A percentile compares a stretch with the other conserved stretches of the same genome.
phyloP scores from a whole-genome alignment of 2,329 filamentous ascomycete genomes.

The Coniochaeta ligniaria region DNA sequence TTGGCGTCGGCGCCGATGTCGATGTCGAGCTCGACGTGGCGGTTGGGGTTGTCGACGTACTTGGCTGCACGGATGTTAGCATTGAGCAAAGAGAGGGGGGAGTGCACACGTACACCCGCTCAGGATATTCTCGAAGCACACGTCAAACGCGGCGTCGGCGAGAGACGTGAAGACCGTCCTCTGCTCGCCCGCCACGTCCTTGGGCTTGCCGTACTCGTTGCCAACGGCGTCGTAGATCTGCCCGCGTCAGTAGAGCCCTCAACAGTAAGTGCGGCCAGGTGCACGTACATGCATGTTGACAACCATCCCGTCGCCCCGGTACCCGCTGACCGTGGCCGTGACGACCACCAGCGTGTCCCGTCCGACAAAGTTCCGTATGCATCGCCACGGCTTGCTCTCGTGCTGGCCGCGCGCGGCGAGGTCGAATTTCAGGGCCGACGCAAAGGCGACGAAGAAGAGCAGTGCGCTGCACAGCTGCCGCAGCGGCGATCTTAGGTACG shows the following conservation, averaged over 20 bases:
- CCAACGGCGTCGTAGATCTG: constrained; percentile 93
- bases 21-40: constrained; percentile 84
- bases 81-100: neutral
- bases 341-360: constrained; percentile 93
- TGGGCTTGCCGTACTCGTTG: constrained; percentile 90
- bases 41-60: constrained; percentile 42
- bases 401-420: constrained; percentile 60
- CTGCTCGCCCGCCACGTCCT: constrained; percentile 86
- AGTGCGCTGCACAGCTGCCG: constrained; percentile 52
- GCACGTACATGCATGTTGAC: constrained; percentile 83
- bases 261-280: too few relatives aligned
- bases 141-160: constrained; percentile 86
- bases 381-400: constrained; percentile 69
- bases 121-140: constrained; percentile 88
- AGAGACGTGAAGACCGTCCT: constrained; percentile 92
- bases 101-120: constrained; percentile 52
- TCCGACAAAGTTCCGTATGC: constrained; percentile 91
- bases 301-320: constrained; percentile 82
- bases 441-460: constrained; percentile 45
- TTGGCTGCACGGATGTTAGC: constrained; percentile 9
- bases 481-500: constrained; percentile 43
- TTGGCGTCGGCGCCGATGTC: constrained; percentile 96
- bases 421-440: constrained; percentile 85
- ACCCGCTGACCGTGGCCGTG: constrained; percentile 80
- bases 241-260: constrained; percentile 1